These are phyloP conservation scores for Globisporangium megalacanthum DNA, from an alignment of 352 stramenopile species.

Conservation along the genomic window DNA sequence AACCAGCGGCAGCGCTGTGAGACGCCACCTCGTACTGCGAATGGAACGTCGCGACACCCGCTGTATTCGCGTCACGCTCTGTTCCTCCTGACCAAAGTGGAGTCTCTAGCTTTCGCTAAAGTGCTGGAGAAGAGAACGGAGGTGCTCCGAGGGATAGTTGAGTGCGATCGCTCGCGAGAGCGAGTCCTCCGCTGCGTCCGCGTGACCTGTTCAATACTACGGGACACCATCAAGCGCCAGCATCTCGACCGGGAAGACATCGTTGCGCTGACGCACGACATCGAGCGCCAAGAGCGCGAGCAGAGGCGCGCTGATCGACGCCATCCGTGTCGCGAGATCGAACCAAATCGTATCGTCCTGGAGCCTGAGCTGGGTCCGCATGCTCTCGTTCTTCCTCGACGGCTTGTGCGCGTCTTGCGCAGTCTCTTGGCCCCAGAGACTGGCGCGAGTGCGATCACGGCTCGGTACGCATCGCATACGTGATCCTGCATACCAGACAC, in stretches of 20 bases:
- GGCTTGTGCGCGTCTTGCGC: constrained; percentile 52
- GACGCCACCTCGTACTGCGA: constrained; percentile 17
- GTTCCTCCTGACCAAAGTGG: constrained; percentile 37
- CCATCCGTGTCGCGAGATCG: constrained; percentile 44
- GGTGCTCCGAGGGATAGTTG: constrained; percentile 38
- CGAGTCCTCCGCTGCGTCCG: constrained; percentile 19
- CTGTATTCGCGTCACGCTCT: constrained; percentile 30
- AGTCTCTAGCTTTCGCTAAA: constrained; percentile 34
- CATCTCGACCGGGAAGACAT: constrained; percentile 16
- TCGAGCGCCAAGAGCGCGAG: constrained; percentile 30
- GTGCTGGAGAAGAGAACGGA: constrained; percentile 34
- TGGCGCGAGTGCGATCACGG: constrained; percentile 42
- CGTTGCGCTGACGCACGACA: constrained; percentile 18
- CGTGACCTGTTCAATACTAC: constrained; percentile 30
- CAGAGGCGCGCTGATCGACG: constrained; percentile 36
- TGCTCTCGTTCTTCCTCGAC: constrained; percentile 58
- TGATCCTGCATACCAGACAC: constrained; percentile 34
- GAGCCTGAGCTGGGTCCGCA: constrained; percentile 51
- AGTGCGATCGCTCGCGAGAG: constrained; percentile 31
- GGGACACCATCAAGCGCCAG: constrained; percentile 39
- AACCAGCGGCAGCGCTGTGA: constrained; percentile 15
- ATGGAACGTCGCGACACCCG: constrained; percentile 13
- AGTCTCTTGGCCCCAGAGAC: constrained; percentile 35
- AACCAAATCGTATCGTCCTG: constrained; percentile 52
- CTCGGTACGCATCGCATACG: constrained; percentile 49